Evolutionary conservation across 805 yeast species (phyloP).

Genomic region (Cyberlindnera subsufficiens): DNA sequence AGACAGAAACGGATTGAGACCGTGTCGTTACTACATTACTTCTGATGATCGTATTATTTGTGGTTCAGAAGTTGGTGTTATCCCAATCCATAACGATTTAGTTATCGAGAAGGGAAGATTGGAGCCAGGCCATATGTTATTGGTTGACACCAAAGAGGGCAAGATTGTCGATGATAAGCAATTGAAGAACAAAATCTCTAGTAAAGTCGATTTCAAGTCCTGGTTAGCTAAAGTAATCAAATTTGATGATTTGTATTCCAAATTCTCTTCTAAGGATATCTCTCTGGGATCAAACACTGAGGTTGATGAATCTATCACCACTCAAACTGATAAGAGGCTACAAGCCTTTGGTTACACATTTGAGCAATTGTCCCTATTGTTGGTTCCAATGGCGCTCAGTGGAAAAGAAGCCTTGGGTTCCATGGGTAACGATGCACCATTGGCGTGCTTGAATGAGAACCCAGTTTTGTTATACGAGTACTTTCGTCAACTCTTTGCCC

Average conservation of each 20-base stretch:
- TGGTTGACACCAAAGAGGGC: slow-evolving; percentile 91
- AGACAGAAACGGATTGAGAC: slow-evolving; percentile 96
- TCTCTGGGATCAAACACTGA: slow-evolving; percentile 17
- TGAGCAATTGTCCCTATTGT: slow-evolving; percentile 77
- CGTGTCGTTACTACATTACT: slow-evolving; percentile 95
- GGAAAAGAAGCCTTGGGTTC: slow-evolving; percentile 96
- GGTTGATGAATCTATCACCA: slow-evolving; percentile 25
- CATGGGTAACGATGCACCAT: slow-evolving; percentile 96
- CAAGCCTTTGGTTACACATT: slow-evolving; percentile 90
- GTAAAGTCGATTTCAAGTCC: slow-evolving; percentile 84
- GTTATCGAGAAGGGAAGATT: slow-evolving; percentile 88
- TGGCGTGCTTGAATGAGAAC: slow-evolving; percentile 91
- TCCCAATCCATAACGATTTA: slow-evolving; percentile 77
- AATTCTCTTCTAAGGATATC: slow-evolving; percentile 33
- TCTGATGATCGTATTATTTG: slow-evolving; percentile 93
- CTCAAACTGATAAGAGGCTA: slow-evolving; percentile 77
- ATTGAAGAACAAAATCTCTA: slow-evolving; percentile 72
- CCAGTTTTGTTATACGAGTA: slow-evolving; percentile 89
- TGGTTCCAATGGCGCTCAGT: slow-evolving; percentile 89
- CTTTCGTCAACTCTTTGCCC: slow-evolving; percentile 94
- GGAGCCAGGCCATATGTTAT: slow-evolving; percentile 93
- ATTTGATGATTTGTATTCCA: slow-evolving; percentile 65
- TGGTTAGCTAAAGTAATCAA: slow-evolving; percentile 89
- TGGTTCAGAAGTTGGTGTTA: slow-evolving; percentile 98
- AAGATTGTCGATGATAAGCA: slow-evolving; percentile 90